These are phyloP conservation scores for Erodium moschatum DNA, from an alignment of 441 rosid genomes.

Conservation along the genomic window DNA sequence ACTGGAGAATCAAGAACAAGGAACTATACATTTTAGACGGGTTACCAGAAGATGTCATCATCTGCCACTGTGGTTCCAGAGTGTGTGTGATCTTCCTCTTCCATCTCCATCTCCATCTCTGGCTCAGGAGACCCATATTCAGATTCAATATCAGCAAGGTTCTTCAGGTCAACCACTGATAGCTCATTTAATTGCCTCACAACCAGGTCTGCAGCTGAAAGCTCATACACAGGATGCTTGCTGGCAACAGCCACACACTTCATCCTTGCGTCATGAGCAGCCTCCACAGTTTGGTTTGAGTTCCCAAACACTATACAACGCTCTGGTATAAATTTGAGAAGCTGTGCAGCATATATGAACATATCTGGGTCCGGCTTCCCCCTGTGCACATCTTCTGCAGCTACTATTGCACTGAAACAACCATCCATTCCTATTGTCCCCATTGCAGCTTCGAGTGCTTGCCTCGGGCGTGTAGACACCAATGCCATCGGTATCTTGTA, in stretches of 20 bases:
- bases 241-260: constrained; percentile 94
- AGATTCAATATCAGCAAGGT: constrained; percentile 69
- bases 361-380: constrained; percentile 96
- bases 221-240: constrained; percentile 81
- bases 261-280: constrained; percentile 91
- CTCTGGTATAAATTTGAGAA: constrained; percentile 72
- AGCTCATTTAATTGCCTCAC: constrained; percentile 72
- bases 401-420: constrained; percentile 55
- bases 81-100: constrained; percentile 41
- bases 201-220: constrained; percentile 86
- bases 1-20: constrained; percentile 27
- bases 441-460: constrained; percentile 64
- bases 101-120: constrained; percentile 57
- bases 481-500: constrained; percentile 93
- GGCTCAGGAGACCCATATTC: constrained; percentile 54
- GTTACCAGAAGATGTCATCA: constrained; percentile 70
- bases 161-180: constrained; percentile 79
- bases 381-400: constrained; percentile 82
- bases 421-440: constrained; percentile 55
- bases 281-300: constrained; percentile 84
- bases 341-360: constrained; percentile 83
- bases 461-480: constrained; percentile 77
- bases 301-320: constrained; percentile 92
- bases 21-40: constrained; percentile 43
- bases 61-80: constrained; percentile 29